phyloP scores from a whole-genome alignment of 768 basidiomycete species.

The Arthromyces matolae region DNA sequence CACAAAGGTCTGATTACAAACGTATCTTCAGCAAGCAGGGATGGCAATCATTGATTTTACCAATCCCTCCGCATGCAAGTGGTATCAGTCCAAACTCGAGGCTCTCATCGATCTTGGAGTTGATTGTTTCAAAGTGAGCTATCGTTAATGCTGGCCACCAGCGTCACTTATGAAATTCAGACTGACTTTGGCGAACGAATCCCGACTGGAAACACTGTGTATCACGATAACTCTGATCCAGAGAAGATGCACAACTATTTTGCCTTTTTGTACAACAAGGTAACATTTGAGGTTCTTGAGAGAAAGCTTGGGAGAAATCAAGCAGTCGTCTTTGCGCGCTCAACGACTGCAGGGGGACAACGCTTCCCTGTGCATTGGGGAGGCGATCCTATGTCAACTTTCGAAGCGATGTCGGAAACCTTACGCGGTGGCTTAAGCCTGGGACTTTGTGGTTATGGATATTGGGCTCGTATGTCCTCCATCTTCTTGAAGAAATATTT shows the following conservation, averaged over 20 bases:
- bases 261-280: slow-evolving; percentile 34
- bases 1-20: background rate
- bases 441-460: slow-evolving; percentile 41
- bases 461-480: slow-evolving; percentile 31
- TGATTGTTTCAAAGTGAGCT: slow-evolving; percentile 39
- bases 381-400: slow-evolving; percentile 45
- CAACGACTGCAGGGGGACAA: slow-evolving; percentile 44
- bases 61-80: slow-evolving; percentile 38
- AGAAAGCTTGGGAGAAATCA: slow-evolving; percentile 33
- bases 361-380: slow-evolving; percentile 39
- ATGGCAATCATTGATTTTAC: slow-evolving; percentile 44
- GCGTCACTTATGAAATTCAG: too few relatives aligned
- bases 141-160: too few relatives aligned
- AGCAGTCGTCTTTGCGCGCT: slow-evolving; percentile 44
- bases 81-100: slow-evolving; percentile 39
- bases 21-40: slow-evolving; percentile 33
- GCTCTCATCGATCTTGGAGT: slow-evolving; percentile 39
- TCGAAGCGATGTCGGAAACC: slow-evolving; percentile 48
- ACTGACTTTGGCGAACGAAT: slow-evolving; percentile 32
- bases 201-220: slow-evolving; percentile 37
- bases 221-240: slow-evolving; percentile 22
- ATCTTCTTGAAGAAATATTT: background rate
- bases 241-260: slow-evolving; percentile 25
- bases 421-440: slow-evolving; percentile 41
- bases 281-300: slow-evolving; percentile 38